phyloP scores from a whole-genome alignment of 768 basidiomycete species.

The Termitomyces titanicus region DNA sequence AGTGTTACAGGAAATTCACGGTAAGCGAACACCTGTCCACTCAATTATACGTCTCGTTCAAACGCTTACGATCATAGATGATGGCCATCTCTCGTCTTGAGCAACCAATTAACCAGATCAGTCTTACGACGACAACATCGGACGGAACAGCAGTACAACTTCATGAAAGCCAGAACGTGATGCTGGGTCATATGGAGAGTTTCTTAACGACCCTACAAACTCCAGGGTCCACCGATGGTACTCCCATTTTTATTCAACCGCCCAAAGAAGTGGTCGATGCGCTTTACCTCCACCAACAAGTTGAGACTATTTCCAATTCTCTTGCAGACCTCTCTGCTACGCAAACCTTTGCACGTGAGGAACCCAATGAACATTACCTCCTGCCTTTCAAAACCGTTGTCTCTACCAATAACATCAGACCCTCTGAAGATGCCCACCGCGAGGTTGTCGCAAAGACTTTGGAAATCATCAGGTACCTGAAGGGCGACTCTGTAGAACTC shows the following conservation, averaged over 20 bases:
- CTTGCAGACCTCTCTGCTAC: constrained; percentile 4
- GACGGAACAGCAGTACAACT: background rate
- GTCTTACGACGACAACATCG: background rate
- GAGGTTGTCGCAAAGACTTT: constrained; percentile 8
- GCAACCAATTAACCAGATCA: constrained; percentile 4
- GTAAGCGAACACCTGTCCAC: constrained; percentile 1
- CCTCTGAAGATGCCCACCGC: constrained; percentile 3
- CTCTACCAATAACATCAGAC: background rate
- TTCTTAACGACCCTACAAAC: constrained; percentile 5
- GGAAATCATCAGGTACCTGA: constrained; percentile 6
- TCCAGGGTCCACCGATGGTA: background rate
- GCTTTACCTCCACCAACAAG: constrained; percentile 13
- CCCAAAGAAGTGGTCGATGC: constrained; percentile 4
- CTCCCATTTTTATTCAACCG: constrained; percentile 1
- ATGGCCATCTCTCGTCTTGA: constrained; percentile 13
- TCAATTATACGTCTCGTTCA: background rate
- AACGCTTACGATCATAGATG: background rate
- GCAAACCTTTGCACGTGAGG: constrained; percentile 2
- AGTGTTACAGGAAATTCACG: constrained; percentile 13
- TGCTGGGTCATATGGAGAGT: constrained; percentile 7
- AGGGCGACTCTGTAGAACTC: constrained; percentile 5
- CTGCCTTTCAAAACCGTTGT: constrained; percentile 8
- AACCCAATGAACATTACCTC: constrained; percentile 7
- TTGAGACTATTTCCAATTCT: constrained; percentile 9
- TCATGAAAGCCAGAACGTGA: constrained; percentile 6